A percentile compares a stretch with the other conserved stretches of the same genome.
phyloP scores from a whole-genome alignment of 495 filamentous ascomycete genomes.

The Neurospora sp. region DNA sequence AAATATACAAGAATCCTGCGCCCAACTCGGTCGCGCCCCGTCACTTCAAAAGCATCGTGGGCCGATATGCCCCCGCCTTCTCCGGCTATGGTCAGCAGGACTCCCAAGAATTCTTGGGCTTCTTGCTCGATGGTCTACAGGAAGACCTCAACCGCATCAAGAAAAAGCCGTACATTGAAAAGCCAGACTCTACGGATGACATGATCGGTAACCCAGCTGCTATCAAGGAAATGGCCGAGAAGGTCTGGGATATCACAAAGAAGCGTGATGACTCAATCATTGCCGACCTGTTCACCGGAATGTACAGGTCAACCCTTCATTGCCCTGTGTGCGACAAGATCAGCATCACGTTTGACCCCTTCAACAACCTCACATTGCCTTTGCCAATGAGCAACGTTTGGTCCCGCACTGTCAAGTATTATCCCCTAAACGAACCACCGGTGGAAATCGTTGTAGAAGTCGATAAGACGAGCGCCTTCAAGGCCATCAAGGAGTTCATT shows the following conservation, averaged over 20 bases:
- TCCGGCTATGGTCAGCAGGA: constrained; percentile 96
- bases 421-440: constrained; percentile 54
- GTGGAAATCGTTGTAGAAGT: constrained; percentile 74
- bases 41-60: constrained; percentile 71
- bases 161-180: constrained; percentile 96
- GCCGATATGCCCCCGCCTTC: constrained; percentile 70
- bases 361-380: constrained; percentile 87
- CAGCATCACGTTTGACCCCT: constrained; percentile 97
- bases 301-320: constrained; percentile 94
- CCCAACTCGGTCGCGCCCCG: constrained; percentile 58
- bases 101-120: constrained; percentile 95
- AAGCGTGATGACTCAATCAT: constrained; percentile 90
- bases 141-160: constrained; percentile 89
- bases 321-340: constrained; percentile 89
- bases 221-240: constrained; percentile 71
- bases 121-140: constrained; percentile 86
- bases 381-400: constrained; percentile 75
- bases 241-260: constrained; percentile 86
- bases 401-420: constrained; percentile 61
- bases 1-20: constrained; percentile 56
- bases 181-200: constrained; percentile 93
- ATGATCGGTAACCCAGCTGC: constrained; percentile 76
- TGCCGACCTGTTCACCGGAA: constrained; percentile 87
- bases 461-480: constrained; percentile 69
- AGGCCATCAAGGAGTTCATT: constrained; percentile 64